Evolutionary conservation across 306 rosid species (phyloP).

Genomic region (Quercus wislizeni): DNA sequence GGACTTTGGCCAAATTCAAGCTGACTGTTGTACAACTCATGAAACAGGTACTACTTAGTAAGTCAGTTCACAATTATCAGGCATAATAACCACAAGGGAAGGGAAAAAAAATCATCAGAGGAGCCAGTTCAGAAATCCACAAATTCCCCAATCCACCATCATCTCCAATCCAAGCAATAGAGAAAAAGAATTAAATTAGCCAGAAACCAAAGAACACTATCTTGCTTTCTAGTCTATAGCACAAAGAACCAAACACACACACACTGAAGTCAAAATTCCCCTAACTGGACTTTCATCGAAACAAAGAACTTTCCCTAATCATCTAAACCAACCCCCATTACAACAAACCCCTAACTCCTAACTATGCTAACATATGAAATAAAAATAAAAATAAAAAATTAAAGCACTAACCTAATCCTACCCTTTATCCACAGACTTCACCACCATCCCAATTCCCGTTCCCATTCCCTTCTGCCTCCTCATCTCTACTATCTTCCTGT

Average conservation of each 20-base stretch:
- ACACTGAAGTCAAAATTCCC: conserved; percentile 24
- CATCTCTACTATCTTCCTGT: conserved; percentile 70
- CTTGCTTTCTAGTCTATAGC: conserved; percentile 11
- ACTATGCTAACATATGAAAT: conserved; percentile 22
- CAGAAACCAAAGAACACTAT: conserved; percentile 5
- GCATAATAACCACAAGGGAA: neutral
- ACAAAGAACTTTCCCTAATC: conserved; percentile 26
- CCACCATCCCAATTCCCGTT: conserved; percentile 4
- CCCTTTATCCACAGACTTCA: conserved; percentile 43
- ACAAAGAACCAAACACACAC: conserved; percentile 16
- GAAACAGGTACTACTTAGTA: neutral
- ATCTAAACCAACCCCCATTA: conserved; percentile 21
- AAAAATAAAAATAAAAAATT: conserved; percentile 3
- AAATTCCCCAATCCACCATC: conserved; percentile 8
- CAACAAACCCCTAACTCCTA: conserved; percentile 35
- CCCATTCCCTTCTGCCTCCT: conserved; percentile 49
- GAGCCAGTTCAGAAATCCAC: conserved; percentile 13
- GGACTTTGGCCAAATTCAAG: neutral
- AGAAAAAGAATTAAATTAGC: conserved; percentile 24
- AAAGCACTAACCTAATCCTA: conserved; percentile 12
- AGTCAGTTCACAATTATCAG: conserved; percentile 14
- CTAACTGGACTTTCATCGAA: conserved; percentile 19
- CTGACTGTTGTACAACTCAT: conserved; percentile 1
- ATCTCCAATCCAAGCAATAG: conserved; percentile 25
- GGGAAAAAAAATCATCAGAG: neutral